Evolutionary conservation across 2,329 filamentous ascomycete species (phyloP), one percentile per base, ranked within the genome.

Genomic region (Didymella segeticola): DNA sequence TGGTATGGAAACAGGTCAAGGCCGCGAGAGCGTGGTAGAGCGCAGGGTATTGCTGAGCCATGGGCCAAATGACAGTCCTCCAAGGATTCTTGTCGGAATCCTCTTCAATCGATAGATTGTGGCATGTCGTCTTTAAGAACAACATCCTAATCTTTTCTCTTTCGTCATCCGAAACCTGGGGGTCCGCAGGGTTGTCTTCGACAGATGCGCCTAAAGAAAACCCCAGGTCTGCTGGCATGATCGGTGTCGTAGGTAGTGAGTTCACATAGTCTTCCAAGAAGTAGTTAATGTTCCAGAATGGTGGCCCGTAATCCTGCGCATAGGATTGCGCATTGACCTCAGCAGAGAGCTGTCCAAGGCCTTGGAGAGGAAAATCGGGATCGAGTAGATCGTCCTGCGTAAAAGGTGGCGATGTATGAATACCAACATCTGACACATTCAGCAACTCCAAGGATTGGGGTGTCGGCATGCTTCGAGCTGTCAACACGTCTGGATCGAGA

Each of bases 51-150:
- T 84, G 79, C 61, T 79, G 80, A 1, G 86, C 84, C 53, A 89
- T 71, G 0, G 87, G 87, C 85, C 86, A 88, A n/a, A 90, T 79
- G 33, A 87, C 73, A 6, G 80, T 88, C 26, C 85, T 80, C 87
- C 87, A 90, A 2, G 86, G 86, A 62, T 89, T 90, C 60, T 89
- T 85, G 2, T 78, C 81, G 3, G 79, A 77, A 0, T 86, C 86
- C 67, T 89, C 86, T 64, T 88, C 88, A 38, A 89, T 81, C 0
- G 86, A 89, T 15, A 90, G 75, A 37, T 89, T 87, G 7, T 85
- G 84, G 64, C 86, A 89, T 0, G 86, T 89, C 38, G 85, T 75
- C 8, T 56, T 79, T 80, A 64, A 88, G 83, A 63, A 88, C 89
- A 29, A 36, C 47, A 47, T 43, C 7, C 43, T 30, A 27, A 56